Base-by-base conservation (phyloP, 2,329 filamentous ascomycete species). In the Trichophyton equinum region DNA sequence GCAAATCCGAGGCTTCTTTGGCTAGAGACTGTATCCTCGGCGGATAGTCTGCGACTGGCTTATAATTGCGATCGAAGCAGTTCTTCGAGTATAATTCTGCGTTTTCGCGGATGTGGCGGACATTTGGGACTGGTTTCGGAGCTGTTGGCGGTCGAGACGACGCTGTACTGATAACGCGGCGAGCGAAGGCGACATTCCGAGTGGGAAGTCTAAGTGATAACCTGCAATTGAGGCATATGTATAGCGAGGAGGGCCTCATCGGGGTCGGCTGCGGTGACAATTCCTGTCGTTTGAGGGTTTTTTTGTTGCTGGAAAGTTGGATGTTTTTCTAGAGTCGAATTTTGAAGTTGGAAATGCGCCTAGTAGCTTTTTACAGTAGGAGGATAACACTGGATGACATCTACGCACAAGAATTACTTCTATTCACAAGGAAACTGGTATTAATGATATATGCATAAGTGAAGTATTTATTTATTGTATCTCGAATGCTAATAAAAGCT, bases 41-140 rank as follows among this genome's bases (percentile, higher is more conserved):
- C 2, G 83, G 78, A 57, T 81, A 76, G 13, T 76, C 73, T 11
- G 77, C 74, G 60, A 81, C 79, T 0, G 75, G 72, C 13, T 72
- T 79, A 76, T 96, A 96, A 73, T 96, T 96, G 67, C 94, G 85
- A 66, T 91, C 86, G 62, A 87, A 72, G 74, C 89, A 95, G 70
- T 95, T 97, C 66, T 86, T 79, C 67, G 87, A 82, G 78, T 96
- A 88, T 15, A 95, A 80, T 13, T 86, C 83, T 15, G 88, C 84
- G 74, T 95, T 88, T 69, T 90, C 82, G 62, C 91, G 91, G 72
- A 99, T 96, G 76, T 94, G 87, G 73, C 89, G 92, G 71, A 95
- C 81, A 76, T 96, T 88, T 66, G 95, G 81, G 55, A 82, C 82
- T 27, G 89, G 84, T 71, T 89, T 92, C 9, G 90, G 91, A 8